Evolutionary conservation across 345 rosid genomes (phyloP).

Genomic region (Hypericum androsaemum): DNA sequence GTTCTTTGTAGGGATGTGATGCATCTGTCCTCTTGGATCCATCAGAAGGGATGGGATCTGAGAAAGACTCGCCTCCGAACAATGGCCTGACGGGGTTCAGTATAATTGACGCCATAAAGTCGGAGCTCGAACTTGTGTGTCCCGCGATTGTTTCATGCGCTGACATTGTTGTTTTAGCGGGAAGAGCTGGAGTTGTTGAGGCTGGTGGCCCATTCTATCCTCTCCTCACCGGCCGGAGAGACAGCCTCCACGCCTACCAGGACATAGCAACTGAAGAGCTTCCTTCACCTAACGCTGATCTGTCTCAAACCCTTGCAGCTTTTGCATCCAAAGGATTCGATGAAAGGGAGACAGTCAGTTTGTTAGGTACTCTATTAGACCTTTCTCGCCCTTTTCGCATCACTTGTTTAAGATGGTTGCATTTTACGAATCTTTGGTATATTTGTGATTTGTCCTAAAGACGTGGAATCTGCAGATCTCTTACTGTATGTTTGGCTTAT

Average conservation of each 20-base stretch:
- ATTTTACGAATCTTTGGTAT: too few relatives aligned
- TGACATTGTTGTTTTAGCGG: constrained; percentile 54
- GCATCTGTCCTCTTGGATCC: constrained; percentile 53
- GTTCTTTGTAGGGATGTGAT: constrained; percentile 37
- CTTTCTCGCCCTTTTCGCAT: too few relatives aligned
- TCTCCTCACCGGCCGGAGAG: constrained; percentile 56
- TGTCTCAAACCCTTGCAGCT: constrained; percentile 35
- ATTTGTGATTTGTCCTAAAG: neutral
- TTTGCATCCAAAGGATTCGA: constrained; percentile 55
- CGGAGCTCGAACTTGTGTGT: constrained; percentile 48
- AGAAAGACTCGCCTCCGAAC: constrained; percentile 59
- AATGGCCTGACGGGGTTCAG: constrained; percentile 46
- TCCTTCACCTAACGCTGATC: constrained; percentile 48
- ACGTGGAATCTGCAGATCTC: constrained; percentile 2
- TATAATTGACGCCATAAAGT: constrained; percentile 48
- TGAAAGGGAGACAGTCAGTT: constrained; percentile 59
- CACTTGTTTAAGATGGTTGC: too few relatives aligned
- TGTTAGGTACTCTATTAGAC: constrained; percentile 47
- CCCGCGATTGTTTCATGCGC: constrained; percentile 71
- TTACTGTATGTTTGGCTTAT: neutral
- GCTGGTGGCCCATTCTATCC: constrained; percentile 76
- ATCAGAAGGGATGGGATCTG: constrained; percentile 31
- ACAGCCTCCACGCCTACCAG: constrained; percentile 29
- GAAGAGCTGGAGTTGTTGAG: constrained; percentile 55
- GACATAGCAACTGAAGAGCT: constrained; percentile 40